These are phyloP conservation scores for Ganoderma leucocontextum DNA, from an alignment of 1,284 basidiomycete genomes.

Conservation along the genomic window DNA sequence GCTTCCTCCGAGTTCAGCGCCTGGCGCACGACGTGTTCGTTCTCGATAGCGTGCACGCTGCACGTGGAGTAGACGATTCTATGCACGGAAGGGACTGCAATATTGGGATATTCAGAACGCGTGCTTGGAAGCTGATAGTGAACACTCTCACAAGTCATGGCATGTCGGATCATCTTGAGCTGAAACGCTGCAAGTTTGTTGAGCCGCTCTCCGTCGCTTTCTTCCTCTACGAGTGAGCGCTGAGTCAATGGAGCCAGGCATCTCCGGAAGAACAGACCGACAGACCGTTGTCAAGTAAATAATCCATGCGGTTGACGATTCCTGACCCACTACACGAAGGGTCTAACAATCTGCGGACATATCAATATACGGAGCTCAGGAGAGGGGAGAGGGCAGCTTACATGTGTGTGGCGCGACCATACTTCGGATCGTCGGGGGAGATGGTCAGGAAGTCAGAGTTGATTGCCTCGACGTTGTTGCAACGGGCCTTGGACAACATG, in stretches of 20 bases:
- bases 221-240: conserved; percentile 31
- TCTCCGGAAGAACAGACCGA: too few relatives aligned
- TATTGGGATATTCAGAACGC: conserved; percentile 24
- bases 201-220: conserved; percentile 61
- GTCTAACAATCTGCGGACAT: conserved; percentile 75
- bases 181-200: conserved; percentile 89
- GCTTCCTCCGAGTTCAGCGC: conserved; percentile 80
- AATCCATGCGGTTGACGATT: conserved; percentile 89
- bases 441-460: conserved; percentile 84
- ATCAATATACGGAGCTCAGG: not conserved
- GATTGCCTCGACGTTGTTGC: conserved; percentile 78
- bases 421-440: conserved; percentile 71
- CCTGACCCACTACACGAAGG: conserved; percentile 95
- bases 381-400: conserved; percentile 48
- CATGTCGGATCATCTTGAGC: conserved; percentile 92
- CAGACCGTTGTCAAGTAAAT: conserved; percentile 77
- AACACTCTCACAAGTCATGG: conserved; percentile 83
- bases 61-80: conserved; percentile 97
- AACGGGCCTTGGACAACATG: conserved; percentile 86
- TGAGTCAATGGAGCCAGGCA: not conserved
- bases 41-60: conserved; percentile 90
- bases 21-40: conserved; percentile 85
- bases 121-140: not conserved
- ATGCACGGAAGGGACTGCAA: conserved; percentile 60
- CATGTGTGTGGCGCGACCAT: conserved; percentile 83